These are phyloP conservation scores for Fraxinus anomala DNA, from an alignment of 257 asterid genomes.

Conservation along the genomic window DNA sequence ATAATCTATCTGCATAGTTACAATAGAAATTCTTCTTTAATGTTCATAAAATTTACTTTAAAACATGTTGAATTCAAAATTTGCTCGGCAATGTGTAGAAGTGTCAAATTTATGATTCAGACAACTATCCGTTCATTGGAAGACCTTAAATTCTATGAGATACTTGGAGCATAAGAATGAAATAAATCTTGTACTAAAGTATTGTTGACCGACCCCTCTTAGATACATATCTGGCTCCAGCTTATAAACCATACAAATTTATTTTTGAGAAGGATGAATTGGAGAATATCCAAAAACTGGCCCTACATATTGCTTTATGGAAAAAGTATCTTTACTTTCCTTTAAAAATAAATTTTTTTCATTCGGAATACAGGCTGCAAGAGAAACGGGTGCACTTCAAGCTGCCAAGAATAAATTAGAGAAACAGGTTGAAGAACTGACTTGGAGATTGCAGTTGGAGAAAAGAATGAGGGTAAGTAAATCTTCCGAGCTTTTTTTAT, in stretches of 20 bases:
- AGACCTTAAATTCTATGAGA: background rate
- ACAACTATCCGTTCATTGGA: background rate
- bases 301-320: background rate
- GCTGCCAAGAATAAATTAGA: slow-evolving; percentile 99
- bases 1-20: background rate
- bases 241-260: background rate
- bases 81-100: background rate
- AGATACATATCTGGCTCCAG: background rate
- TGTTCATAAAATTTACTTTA: background rate
- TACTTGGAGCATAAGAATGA: background rate
- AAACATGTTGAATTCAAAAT: background rate
- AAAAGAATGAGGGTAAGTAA: slow-evolving; percentile 89
- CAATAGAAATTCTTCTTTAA: background rate
- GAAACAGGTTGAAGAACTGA: slow-evolving; percentile 98
- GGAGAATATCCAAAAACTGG: background rate
- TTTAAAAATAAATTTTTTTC: background rate
- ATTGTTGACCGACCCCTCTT: background rate
- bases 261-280: background rate
- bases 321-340: background rate
- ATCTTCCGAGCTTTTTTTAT: slow-evolving; percentile 5
- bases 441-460: slow-evolving; percentile 98
- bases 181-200: background rate
- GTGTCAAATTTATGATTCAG: background rate
- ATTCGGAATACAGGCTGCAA: slow-evolving; percentile 68
- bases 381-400: slow-evolving; percentile 99